Evolutionary conservation across 192 early-diverging fungal species (phyloP).

Genomic region (Entophlyctis luteolus): DNA sequence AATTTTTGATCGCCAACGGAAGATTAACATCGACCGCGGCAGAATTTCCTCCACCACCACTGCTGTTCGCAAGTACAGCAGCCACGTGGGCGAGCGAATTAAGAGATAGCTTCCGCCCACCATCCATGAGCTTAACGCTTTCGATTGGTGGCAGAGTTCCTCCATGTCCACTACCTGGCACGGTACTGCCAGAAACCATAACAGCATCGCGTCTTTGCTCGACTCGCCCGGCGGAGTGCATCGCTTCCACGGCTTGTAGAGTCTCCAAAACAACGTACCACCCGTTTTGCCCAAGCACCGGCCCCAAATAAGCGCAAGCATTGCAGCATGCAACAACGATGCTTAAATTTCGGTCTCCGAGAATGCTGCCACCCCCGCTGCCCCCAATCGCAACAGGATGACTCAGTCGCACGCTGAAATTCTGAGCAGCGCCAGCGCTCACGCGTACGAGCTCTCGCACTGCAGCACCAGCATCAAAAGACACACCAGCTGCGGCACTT

Average conservation of each 20-base stretch:
- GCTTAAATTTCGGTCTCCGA: conserved; percentile 75
- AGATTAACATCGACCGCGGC: conserved; percentile 18
- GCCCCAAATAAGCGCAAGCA: conserved; percentile 68
- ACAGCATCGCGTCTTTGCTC: conserved; percentile 38
- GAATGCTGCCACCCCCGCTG: neutral
- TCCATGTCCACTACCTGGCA: conserved; percentile 6
- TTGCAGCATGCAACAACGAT: conserved; percentile 69
- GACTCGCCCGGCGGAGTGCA: conserved; percentile 55
- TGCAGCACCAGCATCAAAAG: conserved; percentile 10
- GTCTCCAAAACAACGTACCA: conserved; percentile 90
- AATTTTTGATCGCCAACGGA: conserved; percentile 45
- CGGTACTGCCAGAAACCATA: neutral
- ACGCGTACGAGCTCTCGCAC: conserved; percentile 3
- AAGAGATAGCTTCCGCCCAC: neutral
- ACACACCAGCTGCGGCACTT: neutral
- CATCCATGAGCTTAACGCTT: conserved; percentile 3
- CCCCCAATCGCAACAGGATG: neutral
- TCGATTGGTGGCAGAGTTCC: neutral
- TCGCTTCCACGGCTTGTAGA: conserved; percentile 79
- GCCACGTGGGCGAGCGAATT: conserved; percentile 15
- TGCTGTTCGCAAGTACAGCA: neutral
- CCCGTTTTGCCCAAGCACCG: conserved; percentile 65
- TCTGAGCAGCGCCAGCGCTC: conserved; percentile 2
- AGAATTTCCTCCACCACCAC: neutral
- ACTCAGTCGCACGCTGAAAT: neutral